Evolutionary conservation across 2,329 filamentous ascomycete species (phyloP).

Genomic region (Balansia obtecta): DNA sequence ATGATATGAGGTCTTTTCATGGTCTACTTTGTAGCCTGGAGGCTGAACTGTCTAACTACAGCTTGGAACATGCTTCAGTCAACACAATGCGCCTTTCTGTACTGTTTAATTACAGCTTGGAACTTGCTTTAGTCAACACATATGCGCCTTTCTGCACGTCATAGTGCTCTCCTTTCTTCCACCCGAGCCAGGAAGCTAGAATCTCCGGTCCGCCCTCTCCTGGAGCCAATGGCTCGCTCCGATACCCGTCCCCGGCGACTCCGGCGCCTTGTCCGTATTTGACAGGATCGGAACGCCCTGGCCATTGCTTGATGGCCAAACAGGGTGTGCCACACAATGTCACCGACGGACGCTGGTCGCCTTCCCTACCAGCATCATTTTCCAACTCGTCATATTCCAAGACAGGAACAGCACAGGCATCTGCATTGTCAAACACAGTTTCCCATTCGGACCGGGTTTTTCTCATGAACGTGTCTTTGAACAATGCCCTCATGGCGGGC

Average conservation of each 20-base stretch:
- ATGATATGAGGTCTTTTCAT: too few relatives aligned
- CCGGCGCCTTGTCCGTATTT: conserved; percentile 52
- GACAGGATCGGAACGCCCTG: conserved; percentile 18
- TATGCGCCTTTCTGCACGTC: conserved; percentile 51
- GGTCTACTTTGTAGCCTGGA: too few relatives aligned
- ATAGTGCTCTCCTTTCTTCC: conserved; percentile 61
- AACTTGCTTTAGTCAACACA: conserved; percentile 26
- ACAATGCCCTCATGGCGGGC: conserved; percentile 50
- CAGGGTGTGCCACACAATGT: conserved; percentile 59
- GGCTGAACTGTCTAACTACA: too few relatives aligned
- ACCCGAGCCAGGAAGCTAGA: conserved; percentile 63
- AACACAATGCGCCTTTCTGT: too few relatives aligned
- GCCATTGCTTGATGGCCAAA: conserved; percentile 41
- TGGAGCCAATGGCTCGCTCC: conserved; percentile 42
- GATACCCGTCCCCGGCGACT: conserved; percentile 56
- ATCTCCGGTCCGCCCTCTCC: conserved; percentile 62
- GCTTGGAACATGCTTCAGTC: too few relatives aligned
- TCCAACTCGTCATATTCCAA: conserved; percentile 64
- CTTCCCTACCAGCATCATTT: conserved; percentile 32
- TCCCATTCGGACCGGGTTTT: conserved; percentile 77
- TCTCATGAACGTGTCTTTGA: conserved; percentile 51
- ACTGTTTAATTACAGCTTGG: conserved; percentile 19
- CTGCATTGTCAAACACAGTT: conserved; percentile 71
- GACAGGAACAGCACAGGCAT: conserved; percentile 88
- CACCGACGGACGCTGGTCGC: conserved; percentile 60